A percentile compares a stretch with the other conserved stretches of the same genome.
phyloP scores from a whole-genome alignment of 2,329 filamentous ascomycete genomes.

The Pseudopithomyces maydicus region DNA sequence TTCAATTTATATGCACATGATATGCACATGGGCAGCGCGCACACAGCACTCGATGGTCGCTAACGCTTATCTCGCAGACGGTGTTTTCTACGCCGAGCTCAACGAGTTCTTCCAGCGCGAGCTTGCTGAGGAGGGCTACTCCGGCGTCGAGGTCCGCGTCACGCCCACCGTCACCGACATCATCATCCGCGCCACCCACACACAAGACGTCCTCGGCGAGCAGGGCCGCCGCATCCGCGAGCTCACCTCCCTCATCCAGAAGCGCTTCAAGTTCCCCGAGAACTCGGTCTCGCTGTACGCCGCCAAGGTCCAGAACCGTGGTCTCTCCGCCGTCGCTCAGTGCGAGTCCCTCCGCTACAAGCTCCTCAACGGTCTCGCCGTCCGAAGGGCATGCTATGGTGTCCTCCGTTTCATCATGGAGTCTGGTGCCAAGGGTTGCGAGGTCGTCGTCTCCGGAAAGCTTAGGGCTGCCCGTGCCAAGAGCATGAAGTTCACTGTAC shows the following conservation, averaged over 20 bases:
- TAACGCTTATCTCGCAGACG: slow-evolving; percentile 62
- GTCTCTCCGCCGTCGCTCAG: slow-evolving; percentile 99
- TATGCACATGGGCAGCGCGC: slow-evolving; percentile 1
- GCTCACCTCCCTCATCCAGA: slow-evolving; percentile 99
- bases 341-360: slow-evolving; percentile 99
- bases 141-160: slow-evolving; percentile 99
- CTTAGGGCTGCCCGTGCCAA: slow-evolving; percentile 98
- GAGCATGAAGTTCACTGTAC: slow-evolving; percentile 99
- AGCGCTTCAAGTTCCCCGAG: slow-evolving; percentile 99
- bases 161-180: slow-evolving; percentile 99
- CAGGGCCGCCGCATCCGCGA: slow-evolving; percentile 99
- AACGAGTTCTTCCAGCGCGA: slow-evolving; percentile 99
- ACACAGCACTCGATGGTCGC: slow-evolving; percentile 24
- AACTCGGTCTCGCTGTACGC: slow-evolving; percentile 99
- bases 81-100: slow-evolving; percentile 99
- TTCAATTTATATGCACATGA: slow-evolving; percentile 4
- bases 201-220: slow-evolving; percentile 99
- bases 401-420: slow-evolving; percentile 99
- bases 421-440: slow-evolving; percentile 98
- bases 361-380: slow-evolving; percentile 98
- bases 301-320: slow-evolving; percentile 99
- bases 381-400: slow-evolving; percentile 99
- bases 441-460: slow-evolving; percentile 99
- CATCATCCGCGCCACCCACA: slow-evolving; percentile 99
- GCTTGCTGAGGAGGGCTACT: slow-evolving; percentile 99